Conservation (phyloP, 352 stramenopile genomes). For the Globisporangium iwayamae region DNA sequence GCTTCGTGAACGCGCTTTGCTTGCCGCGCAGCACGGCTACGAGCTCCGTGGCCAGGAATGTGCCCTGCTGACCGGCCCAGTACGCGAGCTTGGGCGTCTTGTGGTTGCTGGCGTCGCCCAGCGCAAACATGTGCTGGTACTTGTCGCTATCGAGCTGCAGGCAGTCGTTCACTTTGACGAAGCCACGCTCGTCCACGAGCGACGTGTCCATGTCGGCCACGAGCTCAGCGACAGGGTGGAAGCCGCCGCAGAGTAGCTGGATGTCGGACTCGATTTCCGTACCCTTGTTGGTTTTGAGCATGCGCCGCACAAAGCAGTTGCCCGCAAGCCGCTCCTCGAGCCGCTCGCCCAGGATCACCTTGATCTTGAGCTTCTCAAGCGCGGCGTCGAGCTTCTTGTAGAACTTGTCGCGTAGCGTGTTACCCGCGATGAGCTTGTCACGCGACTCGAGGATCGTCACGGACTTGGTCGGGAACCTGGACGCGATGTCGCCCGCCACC, state of each 20-base stretch:
- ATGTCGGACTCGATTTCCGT: constrained; percentile 45
- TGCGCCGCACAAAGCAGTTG: constrained; percentile 29
- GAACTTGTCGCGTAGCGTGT: constrained; percentile 51
- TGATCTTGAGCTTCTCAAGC: constrained; percentile 38
- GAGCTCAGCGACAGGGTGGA: constrained; percentile 21
- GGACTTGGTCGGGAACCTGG: constrained; percentile 42
- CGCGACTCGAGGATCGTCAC: constrained; percentile 48
- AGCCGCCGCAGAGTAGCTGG: constrained; percentile 47
- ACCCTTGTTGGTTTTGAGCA: constrained; percentile 42
- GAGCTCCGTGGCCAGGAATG: constrained; percentile 36
- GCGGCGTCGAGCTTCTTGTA: constrained; percentile 24
- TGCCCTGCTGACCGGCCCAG: constrained; percentile 39
- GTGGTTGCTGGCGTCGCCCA: constrained; percentile 57
- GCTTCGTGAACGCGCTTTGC: constrained; percentile 20
- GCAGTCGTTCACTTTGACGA: constrained; percentile 41
- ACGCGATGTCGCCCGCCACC: constrained; percentile 43
- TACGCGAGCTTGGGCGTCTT: constrained; percentile 39
- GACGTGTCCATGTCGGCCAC: constrained; percentile 36
- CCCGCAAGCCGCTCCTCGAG: constrained; percentile 34
- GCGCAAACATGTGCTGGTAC: constrained; percentile 49
- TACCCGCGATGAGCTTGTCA: constrained; percentile 24
- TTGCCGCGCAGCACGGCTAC: constrained; percentile 24
- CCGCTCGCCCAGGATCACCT: constrained; percentile 53
- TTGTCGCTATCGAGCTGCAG: constrained; percentile 45
- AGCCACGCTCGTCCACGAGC: constrained; percentile 31